Conservation (phyloP, 306 rosid species). For the Crotalaria pallida region DNA sequence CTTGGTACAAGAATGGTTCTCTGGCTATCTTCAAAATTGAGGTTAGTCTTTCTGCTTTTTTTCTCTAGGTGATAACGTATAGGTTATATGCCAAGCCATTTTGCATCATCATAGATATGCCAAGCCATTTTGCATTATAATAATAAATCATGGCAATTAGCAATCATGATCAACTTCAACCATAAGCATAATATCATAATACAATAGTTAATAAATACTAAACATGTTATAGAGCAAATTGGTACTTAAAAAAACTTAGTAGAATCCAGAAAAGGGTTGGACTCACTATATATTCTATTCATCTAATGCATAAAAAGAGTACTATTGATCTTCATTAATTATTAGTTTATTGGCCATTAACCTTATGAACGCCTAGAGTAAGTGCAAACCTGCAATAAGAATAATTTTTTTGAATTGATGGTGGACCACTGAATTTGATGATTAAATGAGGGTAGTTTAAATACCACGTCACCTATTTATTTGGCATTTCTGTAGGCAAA, state of each 20-base stretch:
- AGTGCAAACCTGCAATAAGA: not conserved
- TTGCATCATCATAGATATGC: not conserved
- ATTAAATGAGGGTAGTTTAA: not conserved
- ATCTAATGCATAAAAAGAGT: not conserved
- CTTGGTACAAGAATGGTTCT: constrained; percentile 78
- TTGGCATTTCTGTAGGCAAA: not conserved
- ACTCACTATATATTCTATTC: too few relatives aligned
- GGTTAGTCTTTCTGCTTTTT: constrained; percentile 36
- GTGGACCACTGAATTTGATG: constrained; percentile 21
- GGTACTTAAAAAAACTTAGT: too few relatives aligned
- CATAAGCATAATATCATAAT: not conserved
- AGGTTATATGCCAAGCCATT: not conserved
- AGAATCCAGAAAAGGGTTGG: too few relatives aligned
- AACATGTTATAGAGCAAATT: not conserved
- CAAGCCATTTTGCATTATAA: not conserved
- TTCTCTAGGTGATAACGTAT: not conserved
- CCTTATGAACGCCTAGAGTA: not conserved
- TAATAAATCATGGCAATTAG: not conserved
- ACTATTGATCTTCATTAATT: not conserved
- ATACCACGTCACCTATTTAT: constrained; percentile 13
- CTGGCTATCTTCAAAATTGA: constrained; percentile 69
- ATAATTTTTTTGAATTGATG: not conserved
- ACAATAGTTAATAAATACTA: not conserved
- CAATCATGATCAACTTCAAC: not conserved
- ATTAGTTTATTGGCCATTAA: not conserved